Base-by-base conservation (phyloP, 768 basidiomycete genomes). In the Phanerochaete carnosa region DNA sequence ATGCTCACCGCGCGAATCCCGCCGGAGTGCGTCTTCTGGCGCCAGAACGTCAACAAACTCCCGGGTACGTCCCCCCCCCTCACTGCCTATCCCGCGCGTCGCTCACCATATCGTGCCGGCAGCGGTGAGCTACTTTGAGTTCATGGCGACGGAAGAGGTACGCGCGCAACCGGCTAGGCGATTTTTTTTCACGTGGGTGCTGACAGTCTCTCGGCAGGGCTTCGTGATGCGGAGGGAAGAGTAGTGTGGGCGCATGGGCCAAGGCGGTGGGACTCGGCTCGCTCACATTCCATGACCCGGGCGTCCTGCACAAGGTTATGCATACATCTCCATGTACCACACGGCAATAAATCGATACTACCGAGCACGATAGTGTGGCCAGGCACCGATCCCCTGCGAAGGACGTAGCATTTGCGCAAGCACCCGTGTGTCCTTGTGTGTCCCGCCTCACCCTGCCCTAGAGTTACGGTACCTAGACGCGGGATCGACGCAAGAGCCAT, bases 41-140 rank as follows among this genome's bases (percentile, higher is more conserved):
- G 59, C 22, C 51, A 60, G 39, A 60, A 55, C 45, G 16, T 60
- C 28, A n/a, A 26, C 59, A 53, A 60, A 28, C 50, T 60, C 7
- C 32, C 22, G 11, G 51, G 59, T 60, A 29, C 16, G 47, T 51
- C 52, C 9, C 49, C 12, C 32, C 11, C 39, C 39, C 19, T 8
- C 39, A 19, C 19, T 19, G 30, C 26, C 13, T 47, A 5, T 15
- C 54, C 32, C 6, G 13, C 7, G 13, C 33, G 33, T 35, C 33
- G 33, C 33, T 35, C 7, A 35, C 6, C 33, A 30, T 7, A 5
- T 7, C 25, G 8, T 23, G 22, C 35, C 23, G n/a, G n/a, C n/a
- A 29, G 52, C 52, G 9, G 26, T 29, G 13, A 35, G 39, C 39
- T 43, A 43, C 23, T 49, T 49, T 25, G 47, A 49, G 47, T 25